A percentile compares a stretch with the other conserved stretches of the same genome.
Conservation (phyloP, 441 rosid genomes). For the Gossypium trilobum region DNA sequence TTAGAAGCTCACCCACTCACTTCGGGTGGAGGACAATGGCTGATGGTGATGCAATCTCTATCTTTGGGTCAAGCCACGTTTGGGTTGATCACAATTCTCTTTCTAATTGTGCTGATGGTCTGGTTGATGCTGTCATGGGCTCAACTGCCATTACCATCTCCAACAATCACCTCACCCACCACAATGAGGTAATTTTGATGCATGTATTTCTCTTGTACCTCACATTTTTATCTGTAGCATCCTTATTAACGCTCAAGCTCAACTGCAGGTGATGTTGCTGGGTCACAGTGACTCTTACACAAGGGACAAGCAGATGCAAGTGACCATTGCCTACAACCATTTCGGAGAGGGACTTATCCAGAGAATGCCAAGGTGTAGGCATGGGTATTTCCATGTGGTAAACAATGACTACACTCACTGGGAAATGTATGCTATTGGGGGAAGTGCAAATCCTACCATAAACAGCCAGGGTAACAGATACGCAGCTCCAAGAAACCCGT, state of each 20-base stretch:
- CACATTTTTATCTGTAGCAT: not conserved
- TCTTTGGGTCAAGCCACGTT: slow-evolving; percentile 78
- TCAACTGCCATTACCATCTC: slow-evolving; percentile 86
- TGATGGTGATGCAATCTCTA: slow-evolving; percentile 87
- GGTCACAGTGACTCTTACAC: slow-evolving; percentile 87
- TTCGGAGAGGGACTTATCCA: slow-evolving; percentile 93
- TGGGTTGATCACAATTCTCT: slow-evolving; percentile 94
- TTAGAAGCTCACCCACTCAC: slow-evolving; percentile 74
- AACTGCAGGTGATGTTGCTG: slow-evolving; percentile 55
- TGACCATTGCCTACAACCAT: slow-evolving; percentile 89
- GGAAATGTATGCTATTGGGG: slow-evolving; percentile 98
- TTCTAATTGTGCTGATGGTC: slow-evolving; percentile 87
- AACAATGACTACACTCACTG: slow-evolving; percentile 98
- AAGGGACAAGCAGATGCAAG: slow-evolving; percentile 83
- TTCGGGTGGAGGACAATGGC: slow-evolving; percentile 91
- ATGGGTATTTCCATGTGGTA: slow-evolving; percentile 91
- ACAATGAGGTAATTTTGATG: slow-evolving; percentile 58
- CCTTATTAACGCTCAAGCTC: not conserved
- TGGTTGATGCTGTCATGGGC: slow-evolving; percentile 90
- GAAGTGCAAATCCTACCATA: slow-evolving; percentile 84
- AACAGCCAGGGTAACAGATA: slow-evolving; percentile 95
- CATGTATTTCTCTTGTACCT: not conserved
- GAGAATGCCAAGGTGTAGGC: slow-evolving; percentile 99
- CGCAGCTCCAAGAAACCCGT: slow-evolving; percentile 60
- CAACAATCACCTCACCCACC: slow-evolving; percentile 83